Base-by-base conservation (phyloP, 148 eudicot genomes). In the Persicaria tinctoria region DNA sequence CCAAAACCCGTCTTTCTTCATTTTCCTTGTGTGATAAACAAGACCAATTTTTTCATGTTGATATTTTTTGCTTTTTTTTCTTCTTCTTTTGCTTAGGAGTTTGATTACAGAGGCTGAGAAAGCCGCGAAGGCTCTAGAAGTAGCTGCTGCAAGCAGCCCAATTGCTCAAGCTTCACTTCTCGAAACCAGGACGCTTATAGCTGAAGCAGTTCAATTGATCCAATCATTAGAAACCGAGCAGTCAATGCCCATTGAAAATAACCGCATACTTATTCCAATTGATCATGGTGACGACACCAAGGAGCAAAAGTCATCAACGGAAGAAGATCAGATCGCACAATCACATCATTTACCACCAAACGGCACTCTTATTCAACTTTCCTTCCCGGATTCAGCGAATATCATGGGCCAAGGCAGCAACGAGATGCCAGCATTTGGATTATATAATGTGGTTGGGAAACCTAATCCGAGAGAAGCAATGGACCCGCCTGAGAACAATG, bases 31-130 rank as follows among this genome's bases (percentile, higher is more conserved):
- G 18, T 55, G 20, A 20, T 59, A 20, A 3, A 20, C 64, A 32
- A 32, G 3, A 32, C 3, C 41, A 32, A 32, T 32, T 55, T 55
- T 73, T 73, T 20, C 49, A 38, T 53, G n/a, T 12, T 53, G 5
- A 44, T 2, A 66, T 66, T 66, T 11, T 44, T 38, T 66, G 8
- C 18, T 17, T 38, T 66, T 41, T 13, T 64, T 5, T 64, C 38
- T 32, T 7, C 4, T 59, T 75, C 7, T 62, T 27, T 71, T 12
- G 12, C 46, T 78, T 86, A 95, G 98, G 88, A 68, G 84, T 73
- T 79, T 95, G 83, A 89, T 95, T 68, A 87, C 91, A 44, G 96
- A 95, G 86, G 97, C 99, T 71, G 87, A 92, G 80, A 92, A 89
- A 73, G 99, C 99, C 54, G 92, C 92, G 64, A 82, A 84, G 68